A percentile compares a stretch with the other conserved stretches of the same genome.
Evolutionary conservation across 257 asterid genomes (phyloP).

Genomic region (Capsicum rhomboideum): DNA sequence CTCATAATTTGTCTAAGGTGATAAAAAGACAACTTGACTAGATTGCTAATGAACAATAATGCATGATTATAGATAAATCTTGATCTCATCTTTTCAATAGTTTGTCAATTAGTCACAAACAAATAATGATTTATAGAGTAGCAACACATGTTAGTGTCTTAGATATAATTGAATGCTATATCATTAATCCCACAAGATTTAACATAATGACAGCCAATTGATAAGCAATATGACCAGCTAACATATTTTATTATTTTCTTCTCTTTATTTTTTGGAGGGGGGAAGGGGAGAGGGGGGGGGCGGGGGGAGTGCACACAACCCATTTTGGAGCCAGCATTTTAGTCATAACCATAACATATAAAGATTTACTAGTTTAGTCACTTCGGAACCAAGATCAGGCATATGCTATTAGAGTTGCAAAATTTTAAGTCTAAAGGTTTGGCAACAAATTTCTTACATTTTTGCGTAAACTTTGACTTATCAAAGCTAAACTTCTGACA

Average conservation of each 20-base stretch:
- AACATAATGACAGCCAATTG: background rate
- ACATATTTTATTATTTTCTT: background rate
- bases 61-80: background rate
- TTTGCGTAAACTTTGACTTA: too few relatives aligned
- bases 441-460: too few relatives aligned
- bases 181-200: background rate
- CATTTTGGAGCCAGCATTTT: too few relatives aligned
- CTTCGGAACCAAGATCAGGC: too few relatives aligned
- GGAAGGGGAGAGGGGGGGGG: too few relatives aligned
- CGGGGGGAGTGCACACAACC: too few relatives aligned
- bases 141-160: background rate
- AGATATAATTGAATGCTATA: background rate
- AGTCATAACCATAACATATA: too few relatives aligned
- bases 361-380: too few relatives aligned
- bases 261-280: background rate
- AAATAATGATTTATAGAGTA: background rate
- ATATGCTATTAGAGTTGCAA: too few relatives aligned
- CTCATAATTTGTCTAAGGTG: background rate
- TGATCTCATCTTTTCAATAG: background rate
- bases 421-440: too few relatives aligned
- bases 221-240: background rate
- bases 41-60: background rate
- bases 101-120: background rate
- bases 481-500: too few relatives aligned
- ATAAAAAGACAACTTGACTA: background rate